Percentiles rank a stretch among this genome's conserved stretches.
Evolutionary conservation across 2,329 filamentous ascomycete species (phyloP).

Genomic region (Fusarium sp.): DNA sequence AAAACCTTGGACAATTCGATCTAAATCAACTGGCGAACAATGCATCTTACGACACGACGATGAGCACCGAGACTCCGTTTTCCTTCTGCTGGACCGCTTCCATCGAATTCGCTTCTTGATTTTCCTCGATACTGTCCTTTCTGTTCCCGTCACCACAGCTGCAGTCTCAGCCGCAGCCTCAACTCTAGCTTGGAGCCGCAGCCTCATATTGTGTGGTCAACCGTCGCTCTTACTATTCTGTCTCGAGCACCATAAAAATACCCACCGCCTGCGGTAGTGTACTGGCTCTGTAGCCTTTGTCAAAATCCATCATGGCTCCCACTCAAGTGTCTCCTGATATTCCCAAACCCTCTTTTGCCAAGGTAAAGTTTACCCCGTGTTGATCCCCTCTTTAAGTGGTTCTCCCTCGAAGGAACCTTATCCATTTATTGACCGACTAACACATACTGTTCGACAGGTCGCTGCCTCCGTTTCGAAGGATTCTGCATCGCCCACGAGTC

Average conservation of each 20-base stretch:
- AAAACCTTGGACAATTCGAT: constrained; percentile 31
- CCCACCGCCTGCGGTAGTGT: constrained; percentile 33
- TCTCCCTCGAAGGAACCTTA: constrained; percentile 6
- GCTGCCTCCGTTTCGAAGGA: constrained; percentile 57
- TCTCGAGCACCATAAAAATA: constrained; percentile 30
- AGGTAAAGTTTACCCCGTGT: constrained; percentile 60
- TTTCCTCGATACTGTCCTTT: constrained; percentile 49
- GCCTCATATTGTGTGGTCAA: constrained; percentile 36
- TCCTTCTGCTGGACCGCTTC: constrained; percentile 62
- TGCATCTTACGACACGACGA: constrained; percentile 60
- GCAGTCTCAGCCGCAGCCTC: constrained; percentile 35
- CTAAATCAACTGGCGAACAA: constrained; percentile 46
- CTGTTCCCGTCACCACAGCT: constrained; percentile 45
- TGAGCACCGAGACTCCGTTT: constrained; percentile 64
- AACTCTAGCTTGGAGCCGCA: constrained; percentile 26
- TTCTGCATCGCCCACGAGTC: constrained; percentile 46
- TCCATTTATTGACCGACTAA: constrained; percentile 35
- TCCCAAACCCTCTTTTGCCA: constrained; percentile 78
- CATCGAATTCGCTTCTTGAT: constrained; percentile 67
- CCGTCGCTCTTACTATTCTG: constrained; percentile 27
- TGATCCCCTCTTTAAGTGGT: constrained; percentile 19
- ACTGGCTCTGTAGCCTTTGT: constrained; percentile 40
- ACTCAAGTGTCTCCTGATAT: constrained; percentile 59
- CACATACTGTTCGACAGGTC: constrained; percentile 53
- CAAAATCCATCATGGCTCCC: constrained; percentile 57